Evolutionary conservation across 345 rosid genomes (phyloP), one percentile per base, ranked within the genome.

Genomic region (Isatis tinctoria): DNA sequence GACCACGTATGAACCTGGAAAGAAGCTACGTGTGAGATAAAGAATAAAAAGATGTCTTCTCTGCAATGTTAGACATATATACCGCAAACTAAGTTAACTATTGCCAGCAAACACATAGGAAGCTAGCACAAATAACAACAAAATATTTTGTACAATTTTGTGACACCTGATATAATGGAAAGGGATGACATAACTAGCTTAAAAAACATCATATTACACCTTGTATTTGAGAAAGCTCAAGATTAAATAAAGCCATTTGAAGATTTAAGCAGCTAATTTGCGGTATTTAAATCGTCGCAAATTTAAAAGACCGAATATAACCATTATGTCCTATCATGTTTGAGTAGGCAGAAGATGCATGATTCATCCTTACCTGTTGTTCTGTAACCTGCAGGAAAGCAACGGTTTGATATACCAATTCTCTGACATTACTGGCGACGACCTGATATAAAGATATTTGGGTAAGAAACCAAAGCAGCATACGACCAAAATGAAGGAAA

Each of bases 381-480:
- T 85, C 95, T 14, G 98, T 93, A 77, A 91, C 85, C 85, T 93
- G 98, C 79, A 93, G 84, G 83, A 91, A 91, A 79, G 86, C 87
- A 45, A 91, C 75, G 24, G 90, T 88, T 78, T 91, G 75, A 79
- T 89, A 93, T 37, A 81, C 98, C 85, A 93, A 79, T 66, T 93
- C 94, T 74, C 79, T 82, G 51, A 89, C 65, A 75, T 89, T 86
- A 76, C 75, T 79, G 62, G 61, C 68, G 43, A 85, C 67, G 70
- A 84, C 87, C 98, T 93, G 74, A 78, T 66, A n/a, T 54, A 70
- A 60, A 63, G 12, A 20, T 47, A 60, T 16, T 20, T 58, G 40
- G n/a, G 40, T 58, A 58, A 77, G 61, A 65, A 56, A 48, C 54
- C 40, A 44, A 63, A 45, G 51, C 18, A 40, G 16, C 61, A 64